Conservation (phyloP, 306 rosid species). For the Castanospermum australe region DNA sequence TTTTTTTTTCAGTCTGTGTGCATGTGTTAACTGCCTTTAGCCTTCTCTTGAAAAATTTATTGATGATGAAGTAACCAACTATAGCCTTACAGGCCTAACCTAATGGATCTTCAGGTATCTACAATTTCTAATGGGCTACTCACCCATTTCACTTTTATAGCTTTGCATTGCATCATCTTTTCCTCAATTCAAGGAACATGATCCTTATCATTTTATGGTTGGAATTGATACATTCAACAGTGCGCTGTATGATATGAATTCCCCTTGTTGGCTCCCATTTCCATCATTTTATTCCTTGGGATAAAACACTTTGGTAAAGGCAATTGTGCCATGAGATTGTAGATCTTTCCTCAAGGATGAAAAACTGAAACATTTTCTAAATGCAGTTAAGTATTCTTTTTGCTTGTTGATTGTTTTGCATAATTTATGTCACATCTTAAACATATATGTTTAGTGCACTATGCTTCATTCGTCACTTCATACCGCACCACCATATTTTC, state of each 20-base stretch:
- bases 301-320: neutral
- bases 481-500: neutral
- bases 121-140: conserved; percentile 5
- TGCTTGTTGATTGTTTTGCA: neutral
- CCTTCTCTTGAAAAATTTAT: neutral
- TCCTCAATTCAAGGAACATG: neutral
- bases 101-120: neutral
- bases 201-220: conserved; percentile 1
- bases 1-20: neutral
- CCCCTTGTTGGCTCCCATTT: neutral
- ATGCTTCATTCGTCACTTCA: neutral
- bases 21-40: neutral
- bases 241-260: neutral
- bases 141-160: conserved; percentile 6
- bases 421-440: neutral
- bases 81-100: neutral
- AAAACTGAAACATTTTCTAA: neutral
- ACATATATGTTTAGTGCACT: neutral
- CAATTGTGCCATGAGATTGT: neutral
- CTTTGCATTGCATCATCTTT: neutral
- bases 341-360: conserved; percentile 1
- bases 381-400: neutral
- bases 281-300: neutral
- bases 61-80: neutral
- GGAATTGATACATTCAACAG: conserved; percentile 1